Base-by-base conservation (phyloP, 352 stramenopile species). In the Pythium brachiatum region DNA sequence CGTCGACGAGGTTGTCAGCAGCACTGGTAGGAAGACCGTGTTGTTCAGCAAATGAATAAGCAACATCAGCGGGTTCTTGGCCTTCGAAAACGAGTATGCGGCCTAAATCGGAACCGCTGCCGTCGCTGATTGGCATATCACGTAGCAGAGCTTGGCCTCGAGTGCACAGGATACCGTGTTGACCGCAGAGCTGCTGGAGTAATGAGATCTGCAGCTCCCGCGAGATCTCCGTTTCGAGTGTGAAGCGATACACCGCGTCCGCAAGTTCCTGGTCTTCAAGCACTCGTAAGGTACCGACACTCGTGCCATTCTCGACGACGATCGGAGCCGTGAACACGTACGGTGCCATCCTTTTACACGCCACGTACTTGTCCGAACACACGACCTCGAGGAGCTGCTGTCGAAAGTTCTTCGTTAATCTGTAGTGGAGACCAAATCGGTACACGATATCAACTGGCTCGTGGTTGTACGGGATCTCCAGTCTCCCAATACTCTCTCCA, bases 261-360 rank as follows among this genome's bases (percentile, higher is more conserved):
- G 73, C 82, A 13, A 94, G 66, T 38, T 94, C 82, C 50, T 94
- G 77, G 36, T 87, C 81, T 43, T 92, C 83, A 16, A 70, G 59
- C 12, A 91, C 73, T 0, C 68, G 56, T 0, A 90, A 38, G 5
- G 73, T 57, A 13, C 77, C 76, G 0, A 76, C 68, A 9, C 31
- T 57, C 8, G 71, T 77, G 15, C 65, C 69, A 44, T 89, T 81
- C 16, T 79, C 80, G n/a, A 88, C 53, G 1, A 74, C 55, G 20
- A 93, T 73, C 7, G 83, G 81, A 9, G 81, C 64, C 8, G 65
- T 56, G 44, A 93, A 90, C 13, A 89, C 72, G 50, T 76, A 64
- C 18, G 81, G 57, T 12, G 63, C 56, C 11, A 70, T 58, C 0
- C 80, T 80, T 20, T 72, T 79, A 47, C 83, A 93, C 27, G 31